Evolutionary conservation across 306 rosid species (phyloP).

Genomic region (Spatholobus suberectus): DNA sequence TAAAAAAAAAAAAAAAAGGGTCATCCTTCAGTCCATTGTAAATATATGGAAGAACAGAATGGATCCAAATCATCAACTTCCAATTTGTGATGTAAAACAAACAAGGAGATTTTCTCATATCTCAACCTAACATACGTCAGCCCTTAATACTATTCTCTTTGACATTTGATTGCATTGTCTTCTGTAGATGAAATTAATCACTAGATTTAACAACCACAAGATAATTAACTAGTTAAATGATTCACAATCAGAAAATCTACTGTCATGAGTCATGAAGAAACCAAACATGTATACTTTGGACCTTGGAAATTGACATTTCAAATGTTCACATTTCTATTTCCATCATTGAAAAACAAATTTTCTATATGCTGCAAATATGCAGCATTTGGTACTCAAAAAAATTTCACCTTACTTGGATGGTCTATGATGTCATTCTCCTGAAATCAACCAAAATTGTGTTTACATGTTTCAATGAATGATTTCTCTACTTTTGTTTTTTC

Average conservation of each 20-base stretch:
- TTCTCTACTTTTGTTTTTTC: conserved; percentile 16
- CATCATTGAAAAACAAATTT: conserved; percentile 17
- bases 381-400: conserved; percentile 25
- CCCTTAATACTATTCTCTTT: background rate
- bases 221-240: conserved; percentile 7
- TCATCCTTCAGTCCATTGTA: background rate
- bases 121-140: background rate
- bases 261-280: background rate
- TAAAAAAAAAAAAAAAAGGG: background rate
- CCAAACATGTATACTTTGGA: background rate
- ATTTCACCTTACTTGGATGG: conserved; percentile 31
- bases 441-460: conserved; percentile 52
- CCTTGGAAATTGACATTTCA: background rate
- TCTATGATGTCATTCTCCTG: conserved; percentile 40
- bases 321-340: conserved; percentile 26
- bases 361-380: conserved; percentile 35
- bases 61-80: background rate
- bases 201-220: background rate
- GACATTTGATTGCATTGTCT: background rate
- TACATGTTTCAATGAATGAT: conserved; percentile 34
- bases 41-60: conserved; percentile 13
- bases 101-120: background rate
- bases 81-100: conserved; percentile 16
- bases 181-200: background rate
- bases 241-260: background rate